Percentiles rank a stretch among this genome's conserved stretches.
Conservation (phyloP, 352 stramenopile species). For the Pythium periplocum region DNA sequence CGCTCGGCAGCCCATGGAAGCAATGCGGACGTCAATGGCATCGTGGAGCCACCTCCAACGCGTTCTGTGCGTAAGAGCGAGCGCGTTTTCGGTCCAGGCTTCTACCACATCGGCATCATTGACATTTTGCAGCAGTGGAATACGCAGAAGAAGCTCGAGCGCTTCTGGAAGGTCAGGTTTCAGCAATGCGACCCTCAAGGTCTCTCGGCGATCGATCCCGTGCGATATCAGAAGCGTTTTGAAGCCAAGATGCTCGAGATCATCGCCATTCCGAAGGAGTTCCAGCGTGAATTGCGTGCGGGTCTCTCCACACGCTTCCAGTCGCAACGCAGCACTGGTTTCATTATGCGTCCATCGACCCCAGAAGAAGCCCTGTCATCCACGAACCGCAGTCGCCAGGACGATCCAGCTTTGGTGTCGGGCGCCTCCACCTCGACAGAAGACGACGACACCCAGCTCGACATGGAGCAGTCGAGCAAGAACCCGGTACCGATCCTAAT, state of each 20-base stretch:
- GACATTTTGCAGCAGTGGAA: slow-evolving; percentile 90
- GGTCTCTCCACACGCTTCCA: too few relatives aligned
- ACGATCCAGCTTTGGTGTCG: too few relatives aligned
- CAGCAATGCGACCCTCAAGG: slow-evolving; percentile 63
- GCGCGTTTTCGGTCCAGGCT: slow-evolving; percentile 73
- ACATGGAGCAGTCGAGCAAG: too few relatives aligned
- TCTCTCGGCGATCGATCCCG: slow-evolving; percentile 79
- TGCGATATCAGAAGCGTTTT: slow-evolving; percentile 76
- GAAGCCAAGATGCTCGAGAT: slow-evolving; percentile 77
- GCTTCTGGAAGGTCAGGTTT: slow-evolving; percentile 78
- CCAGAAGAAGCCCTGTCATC: too few relatives aligned
- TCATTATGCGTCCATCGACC: too few relatives aligned
- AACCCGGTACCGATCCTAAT: too few relatives aligned
- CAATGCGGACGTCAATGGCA: slow-evolving; percentile 3
- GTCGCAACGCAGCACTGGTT: too few relatives aligned
- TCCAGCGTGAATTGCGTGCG: neutral
- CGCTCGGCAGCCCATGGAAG: slow-evolving; percentile 14
- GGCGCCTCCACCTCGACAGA: too few relatives aligned
- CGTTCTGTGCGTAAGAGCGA: slow-evolving; percentile 67
- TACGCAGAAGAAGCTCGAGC: slow-evolving; percentile 73
- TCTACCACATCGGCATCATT: slow-evolving; percentile 89
- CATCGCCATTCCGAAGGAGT: slow-evolving; percentile 68
- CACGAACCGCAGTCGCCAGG: too few relatives aligned
- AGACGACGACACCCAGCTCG: too few relatives aligned
- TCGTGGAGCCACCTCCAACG: slow-evolving; percentile 21